Evolutionary conservation across 352 stramenopile genomes (phyloP).

Genomic region (Globisporangium orthogonon): DNA sequence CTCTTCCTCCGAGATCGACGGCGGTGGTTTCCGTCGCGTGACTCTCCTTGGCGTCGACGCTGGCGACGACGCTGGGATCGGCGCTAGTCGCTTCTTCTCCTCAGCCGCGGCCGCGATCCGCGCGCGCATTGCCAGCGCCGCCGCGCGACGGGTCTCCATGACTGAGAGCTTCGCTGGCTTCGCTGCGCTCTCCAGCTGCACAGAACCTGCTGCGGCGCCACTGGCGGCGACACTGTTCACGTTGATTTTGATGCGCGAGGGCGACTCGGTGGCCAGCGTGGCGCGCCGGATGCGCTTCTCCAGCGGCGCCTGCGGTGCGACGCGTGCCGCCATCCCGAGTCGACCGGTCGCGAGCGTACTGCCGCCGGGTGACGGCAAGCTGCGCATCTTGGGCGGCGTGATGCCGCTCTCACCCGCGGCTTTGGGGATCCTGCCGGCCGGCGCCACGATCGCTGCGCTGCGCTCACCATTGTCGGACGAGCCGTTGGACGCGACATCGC

Average conservation of each 20-base stretch:
- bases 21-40: slow-evolving; percentile 5
- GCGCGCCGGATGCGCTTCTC: slow-evolving; percentile 11
- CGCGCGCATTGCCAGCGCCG: slow-evolving; percentile 27
- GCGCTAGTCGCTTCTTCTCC: slow-evolving; percentile 17
- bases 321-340: slow-evolving; percentile 37
- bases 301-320: slow-evolving; percentile 12
- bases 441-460: slow-evolving; percentile 8
- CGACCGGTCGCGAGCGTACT: slow-evolving; percentile 15
- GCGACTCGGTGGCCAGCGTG: slow-evolving; percentile 6
- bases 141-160: slow-evolving; percentile 22
- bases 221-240: background rate
- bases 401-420: slow-evolving; percentile 8
- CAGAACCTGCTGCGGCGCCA: background rate
- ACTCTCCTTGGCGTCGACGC: slow-evolving; percentile 2
- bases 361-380: slow-evolving; percentile 9
- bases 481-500: slow-evolving; percentile 8
- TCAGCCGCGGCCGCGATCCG: slow-evolving; percentile 23
- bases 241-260: slow-evolving; percentile 10
- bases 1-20: slow-evolving; percentile 33
- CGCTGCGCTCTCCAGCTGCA: background rate
- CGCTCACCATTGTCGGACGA: slow-evolving; percentile 13
- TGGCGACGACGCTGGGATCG: slow-evolving; percentile 4
- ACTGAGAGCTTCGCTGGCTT: slow-evolving; percentile 24
- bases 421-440: slow-evolving; percentile 10
- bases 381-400: slow-evolving; percentile 19